Conservation (phyloP, 305 asterid genomes). For the Withania somnifera region DNA sequence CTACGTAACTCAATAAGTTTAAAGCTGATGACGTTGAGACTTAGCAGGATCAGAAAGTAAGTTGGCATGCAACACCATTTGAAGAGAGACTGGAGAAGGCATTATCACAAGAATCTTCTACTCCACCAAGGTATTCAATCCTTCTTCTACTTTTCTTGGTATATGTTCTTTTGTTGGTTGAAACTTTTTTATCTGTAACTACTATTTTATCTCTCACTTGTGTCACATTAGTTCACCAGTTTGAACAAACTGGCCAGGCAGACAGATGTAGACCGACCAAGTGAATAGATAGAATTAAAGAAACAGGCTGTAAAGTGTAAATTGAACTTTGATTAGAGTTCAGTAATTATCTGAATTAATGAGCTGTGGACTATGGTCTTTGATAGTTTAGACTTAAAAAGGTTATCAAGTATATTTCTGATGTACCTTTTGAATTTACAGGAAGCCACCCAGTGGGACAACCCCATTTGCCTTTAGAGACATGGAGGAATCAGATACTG, state of each 20-base stretch:
- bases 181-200: not conserved
- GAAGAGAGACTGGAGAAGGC: slow-evolving; percentile 98
- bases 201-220: not conserved
- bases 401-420: not conserved
- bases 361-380: not conserved
- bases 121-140: slow-evolving; percentile 46
- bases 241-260: not conserved
- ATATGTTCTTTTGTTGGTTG: not conserved
- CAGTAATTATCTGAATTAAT: not conserved
- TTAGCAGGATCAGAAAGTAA: slow-evolving; percentile 91
- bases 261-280: not conserved
- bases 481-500: slow-evolving; percentile 67
- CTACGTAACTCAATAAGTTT: not conserved
- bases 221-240: not conserved
- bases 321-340: not conserved
- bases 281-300: not conserved
- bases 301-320: not conserved
- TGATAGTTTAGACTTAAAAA: not conserved
- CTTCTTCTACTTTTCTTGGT: not conserved
- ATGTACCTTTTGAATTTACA: slow-evolving; percentile 13
- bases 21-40: slow-evolving; percentile 1
- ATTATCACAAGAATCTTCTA: slow-evolving; percentile 61
- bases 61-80: slow-evolving; percentile 95
- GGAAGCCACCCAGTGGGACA: slow-evolving; percentile 37
- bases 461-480: slow-evolving; percentile 35